Base-by-base conservation (phyloP, 805 yeast genomes). In the Starmera quercuum region DNA sequence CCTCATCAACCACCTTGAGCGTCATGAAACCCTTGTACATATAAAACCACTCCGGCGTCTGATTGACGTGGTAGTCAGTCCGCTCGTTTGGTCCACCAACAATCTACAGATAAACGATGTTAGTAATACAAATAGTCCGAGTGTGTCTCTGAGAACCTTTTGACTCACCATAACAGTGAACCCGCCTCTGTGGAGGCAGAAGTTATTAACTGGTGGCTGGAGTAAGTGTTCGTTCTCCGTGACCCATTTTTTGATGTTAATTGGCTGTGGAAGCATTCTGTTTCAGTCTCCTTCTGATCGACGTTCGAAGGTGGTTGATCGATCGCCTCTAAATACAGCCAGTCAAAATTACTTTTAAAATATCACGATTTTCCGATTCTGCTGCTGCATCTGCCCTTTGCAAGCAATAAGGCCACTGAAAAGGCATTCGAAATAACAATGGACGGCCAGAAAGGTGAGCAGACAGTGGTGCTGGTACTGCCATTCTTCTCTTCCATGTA, bases 21-120 rank as follows among this genome's bases (percentile, higher is more conserved):
- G 83, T 71, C 95, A 88, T 87, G 18, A 68, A 64, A 2, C 97
- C 97, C 56, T 84, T 84, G 54, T 81, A 73, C 67, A 83, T 90
- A 59, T 81, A 78, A 56, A 88, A 88, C 74, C 86, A 88, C 51
- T 88, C 97, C 1, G 97, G 96, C 0, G 97, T 88, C 47, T 85
- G 94, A 52, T 88, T 88, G 31, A 88, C 74, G 51, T 88, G 97
- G 54, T 85, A 88, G 54, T 88, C 97, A 0, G 95, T 87, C 37
- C 97, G 68, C 49, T 80, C 95, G 54, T 88, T 88, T 4, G 97
- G 97, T 0, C 97, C 97, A 12, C 97, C 97, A 2, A 88, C 95
- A 33, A 87, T 78, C 65, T 59, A 31, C 7, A 17, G 19, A 16
- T 8, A 17, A n/a, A 2, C 10, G 5, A 5, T 9, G 26, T 15